Conservation (phyloP, 768 basidiomycete species). For the Rhodotorula babjevae region DNA sequence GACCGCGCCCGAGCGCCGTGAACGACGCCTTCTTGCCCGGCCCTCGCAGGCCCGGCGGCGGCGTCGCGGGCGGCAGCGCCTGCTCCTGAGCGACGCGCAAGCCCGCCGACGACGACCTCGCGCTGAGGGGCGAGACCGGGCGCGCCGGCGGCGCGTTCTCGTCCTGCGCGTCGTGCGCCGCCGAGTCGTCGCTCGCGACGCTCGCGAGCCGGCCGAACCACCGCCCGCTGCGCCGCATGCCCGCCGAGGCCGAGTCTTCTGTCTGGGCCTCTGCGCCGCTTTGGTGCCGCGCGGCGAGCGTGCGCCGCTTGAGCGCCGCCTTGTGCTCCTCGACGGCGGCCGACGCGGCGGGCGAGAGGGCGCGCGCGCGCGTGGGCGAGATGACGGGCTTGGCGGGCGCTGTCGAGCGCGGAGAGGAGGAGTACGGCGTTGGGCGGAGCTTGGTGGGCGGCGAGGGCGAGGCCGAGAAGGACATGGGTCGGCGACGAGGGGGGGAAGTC, state of each 20-base stretch:
- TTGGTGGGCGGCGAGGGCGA: neutral
- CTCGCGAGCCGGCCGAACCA: neutral
- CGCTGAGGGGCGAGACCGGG: neutral
- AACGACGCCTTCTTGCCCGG: neutral
- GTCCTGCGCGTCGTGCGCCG: neutral
- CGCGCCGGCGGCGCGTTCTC: neutral
- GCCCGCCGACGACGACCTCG: neutral
- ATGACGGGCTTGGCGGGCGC: neutral
- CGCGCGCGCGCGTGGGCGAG: neutral
- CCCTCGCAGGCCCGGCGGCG: no score
- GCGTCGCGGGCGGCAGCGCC: no score
- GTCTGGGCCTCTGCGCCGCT: neutral
- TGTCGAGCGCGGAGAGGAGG: neutral
- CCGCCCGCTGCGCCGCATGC: neutral
- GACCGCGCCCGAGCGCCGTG: neutral
- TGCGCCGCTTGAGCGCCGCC: conserved; percentile 2
- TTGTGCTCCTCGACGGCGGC: conserved; percentile 10
- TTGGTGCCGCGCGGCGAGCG: neutral
- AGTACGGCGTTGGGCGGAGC: neutral
- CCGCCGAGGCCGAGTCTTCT: no score
- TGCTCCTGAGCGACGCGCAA: neutral
- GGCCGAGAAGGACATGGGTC: neutral
- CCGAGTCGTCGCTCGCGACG: neutral
- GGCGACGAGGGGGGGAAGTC: neutral
- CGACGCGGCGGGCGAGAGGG: neutral